A percentile compares a stretch with the other conserved stretches of the same genome.
These are phyloP conservation scores for Fagopyrum esculentum DNA, from an alignment of 148 eudicot species.

Conservation along the genomic window DNA sequence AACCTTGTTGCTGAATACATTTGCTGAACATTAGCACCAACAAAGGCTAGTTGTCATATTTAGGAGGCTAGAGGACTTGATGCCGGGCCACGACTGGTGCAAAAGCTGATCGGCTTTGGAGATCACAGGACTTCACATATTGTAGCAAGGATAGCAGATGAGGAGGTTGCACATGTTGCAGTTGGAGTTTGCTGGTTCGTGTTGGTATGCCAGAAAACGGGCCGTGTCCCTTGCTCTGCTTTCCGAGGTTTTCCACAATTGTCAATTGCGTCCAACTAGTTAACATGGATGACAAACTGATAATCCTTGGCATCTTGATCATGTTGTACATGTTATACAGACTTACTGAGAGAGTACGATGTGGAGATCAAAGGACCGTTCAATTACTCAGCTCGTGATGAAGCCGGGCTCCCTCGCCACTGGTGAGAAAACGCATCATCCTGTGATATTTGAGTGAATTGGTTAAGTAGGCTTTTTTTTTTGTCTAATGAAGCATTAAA, in stretches of 20 bases:
- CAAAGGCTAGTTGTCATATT: not conserved
- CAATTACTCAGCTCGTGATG: conserved; percentile 75
- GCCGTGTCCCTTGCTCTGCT: conserved; percentile 63
- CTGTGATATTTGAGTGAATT: not conserved
- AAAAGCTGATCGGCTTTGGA: conserved; percentile 77
- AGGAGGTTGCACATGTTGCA: conserved; percentile 95
- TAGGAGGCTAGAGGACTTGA: conserved; percentile 99
- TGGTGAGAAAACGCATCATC: conserved; percentile 39
- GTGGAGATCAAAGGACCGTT: conserved; percentile 85
- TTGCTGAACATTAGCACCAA: not conserved
- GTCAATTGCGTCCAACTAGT: not conserved
- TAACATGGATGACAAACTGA: not conserved
- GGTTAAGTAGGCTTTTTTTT: too few species aligned
- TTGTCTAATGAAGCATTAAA: too few species aligned
- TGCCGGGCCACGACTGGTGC: conserved; percentile 92
- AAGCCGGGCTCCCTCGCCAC: conserved; percentile 86
- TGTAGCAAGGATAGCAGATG: conserved; percentile 77
- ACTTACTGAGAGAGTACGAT: conserved; percentile 57
- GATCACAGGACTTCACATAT: conserved; percentile 69
- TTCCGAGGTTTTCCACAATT: conserved; percentile 47
- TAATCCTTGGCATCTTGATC: not conserved
- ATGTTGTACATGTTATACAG: conserved; percentile 28
- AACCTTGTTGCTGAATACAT: not conserved
- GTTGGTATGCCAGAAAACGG: conserved; percentile 69
- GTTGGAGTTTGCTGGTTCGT: conserved; percentile 90